Percentiles rank a stretch among this genome's conserved stretches.
Evolutionary conservation across 2,329 filamentous ascomycete genomes (phyloP).

Genomic region (Amauroascus verrucosus): DNA sequence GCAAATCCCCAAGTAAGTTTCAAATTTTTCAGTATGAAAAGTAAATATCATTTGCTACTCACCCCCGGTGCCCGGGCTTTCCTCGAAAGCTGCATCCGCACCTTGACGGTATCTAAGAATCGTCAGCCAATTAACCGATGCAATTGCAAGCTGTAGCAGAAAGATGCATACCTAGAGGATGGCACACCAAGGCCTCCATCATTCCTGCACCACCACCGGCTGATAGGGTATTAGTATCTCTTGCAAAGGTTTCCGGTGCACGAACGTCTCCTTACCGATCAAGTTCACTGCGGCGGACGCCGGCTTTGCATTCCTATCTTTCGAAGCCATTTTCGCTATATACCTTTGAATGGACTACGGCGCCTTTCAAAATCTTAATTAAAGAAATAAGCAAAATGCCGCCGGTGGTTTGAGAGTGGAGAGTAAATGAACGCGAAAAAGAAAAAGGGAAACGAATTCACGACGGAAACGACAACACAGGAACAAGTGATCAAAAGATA

Average conservation of each 20-base stretch:
- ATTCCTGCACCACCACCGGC: slow-evolving; percentile 95
- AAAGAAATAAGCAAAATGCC: neutral
- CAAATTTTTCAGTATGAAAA: neutral
- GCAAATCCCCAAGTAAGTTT: neutral
- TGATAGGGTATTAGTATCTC: slow-evolving; percentile 31
- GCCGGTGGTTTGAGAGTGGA: neutral
- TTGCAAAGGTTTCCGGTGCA: slow-evolving; percentile 14
- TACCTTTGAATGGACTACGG: neutral
- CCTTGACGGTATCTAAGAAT: slow-evolving; percentile 79
- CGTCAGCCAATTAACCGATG: slow-evolving; percentile 18
- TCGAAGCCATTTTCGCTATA: slow-evolving; percentile 7
- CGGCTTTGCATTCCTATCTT: slow-evolving; percentile 45
- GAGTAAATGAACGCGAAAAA: neutral
- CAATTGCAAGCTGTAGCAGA: neutral
- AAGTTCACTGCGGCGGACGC: slow-evolving; percentile 81
- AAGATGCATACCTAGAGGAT: slow-evolving; percentile 66
- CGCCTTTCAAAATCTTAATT: neutral
- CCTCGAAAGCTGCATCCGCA: slow-evolving; percentile 95
- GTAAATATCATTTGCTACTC: slow-evolving; percentile 24
- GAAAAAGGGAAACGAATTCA: neutral
- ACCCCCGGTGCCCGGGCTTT: slow-evolving; percentile 72
- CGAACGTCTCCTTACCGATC: slow-evolving; percentile 55
- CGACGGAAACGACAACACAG: neutral
- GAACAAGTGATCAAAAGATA: slow-evolving; percentile 4
- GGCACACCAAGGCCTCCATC: slow-evolving; percentile 97